Base-by-base conservation (phyloP, 768 basidiomycete genomes). In the Gloeophyllum trabeum region DNA sequence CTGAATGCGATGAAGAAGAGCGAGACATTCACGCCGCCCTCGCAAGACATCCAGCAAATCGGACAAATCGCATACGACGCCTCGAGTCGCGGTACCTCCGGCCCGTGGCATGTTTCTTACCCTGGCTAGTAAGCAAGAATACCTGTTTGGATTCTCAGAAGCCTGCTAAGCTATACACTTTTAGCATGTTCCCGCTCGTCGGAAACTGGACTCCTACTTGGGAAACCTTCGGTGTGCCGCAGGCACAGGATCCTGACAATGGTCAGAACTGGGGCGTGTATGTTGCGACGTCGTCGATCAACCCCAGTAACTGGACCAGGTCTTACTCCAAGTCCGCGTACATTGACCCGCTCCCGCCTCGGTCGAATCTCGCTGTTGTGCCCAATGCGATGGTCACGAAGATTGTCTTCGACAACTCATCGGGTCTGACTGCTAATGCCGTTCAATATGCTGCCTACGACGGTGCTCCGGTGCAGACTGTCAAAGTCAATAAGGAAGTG, bases 361-460 rank as follows among this genome's bases (percentile, higher is more conserved):
- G 79, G 35, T 43, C 66, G 42, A 84, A 84, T 52, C 67, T 84
- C 30, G 71, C 75, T 51, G 71, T 86, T 46, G 63, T 84, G 19
- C 61, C 73, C 6, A 71, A 73, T 42, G 64, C 71, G 12, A 79
- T 75, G 5, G 81, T 80, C 42, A 73, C 79, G 2, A 64, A 70
- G 19, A 59, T 78, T 30, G 46, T 71, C 20, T 73, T 76, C 46
- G 43, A 48, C 22, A 47, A 53, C 10, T 46, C 55, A 14, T 53
- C 51, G 24, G 59, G 58, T 12, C 55, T 67, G 19, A 62, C 58
- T 26, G 66, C 72, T 26, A 64, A 58, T 28, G 63, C 61, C 13
- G 69, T 81, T 18, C 66, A 71, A 52, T 81, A 68, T 56, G 69
- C 73, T 13, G 53, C 54, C 20, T 46, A 54, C 21, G 46, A 58